Percentiles rank a stretch among this genome's conserved stretches.
Evolutionary conservation across 352 stramenopile genomes (phyloP).

Genomic region (Phytophthora pisi): DNA sequence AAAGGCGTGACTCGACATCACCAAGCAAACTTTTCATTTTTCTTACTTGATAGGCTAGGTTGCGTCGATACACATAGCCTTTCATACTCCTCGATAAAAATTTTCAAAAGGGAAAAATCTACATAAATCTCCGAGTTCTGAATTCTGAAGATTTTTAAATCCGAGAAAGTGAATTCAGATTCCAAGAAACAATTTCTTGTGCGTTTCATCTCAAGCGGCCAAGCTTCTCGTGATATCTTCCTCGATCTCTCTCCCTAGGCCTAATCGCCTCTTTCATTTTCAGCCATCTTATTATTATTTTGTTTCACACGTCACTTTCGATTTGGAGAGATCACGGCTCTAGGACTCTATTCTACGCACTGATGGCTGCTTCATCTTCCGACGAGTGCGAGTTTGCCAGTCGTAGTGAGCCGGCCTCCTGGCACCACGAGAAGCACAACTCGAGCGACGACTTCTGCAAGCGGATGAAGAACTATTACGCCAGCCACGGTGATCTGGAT

Average conservation of each 20-base stretch:
- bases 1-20: background rate
- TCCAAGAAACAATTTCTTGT: too few relatives aligned
- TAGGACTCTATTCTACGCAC: background rate
- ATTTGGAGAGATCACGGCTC: background rate
- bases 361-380: background rate
- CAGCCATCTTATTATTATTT: background rate
- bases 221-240: background rate
- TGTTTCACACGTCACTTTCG: background rate
- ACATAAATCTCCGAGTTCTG: too few relatives aligned
- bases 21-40: background rate
- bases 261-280: background rate
- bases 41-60: background rate
- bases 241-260: background rate
- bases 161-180: too few relatives aligned
- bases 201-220: too few relatives aligned
- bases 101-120: too few relatives aligned
- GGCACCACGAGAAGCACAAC: conserved; percentile 11
- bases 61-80: background rate
- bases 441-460: conserved; percentile 3
- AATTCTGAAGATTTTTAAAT: too few relatives aligned
- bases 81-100: background rate
- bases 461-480: conserved; percentile 16
- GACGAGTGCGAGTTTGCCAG: background rate
- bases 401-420: background rate
- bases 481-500: conserved; percentile 5